Percentiles rank a stretch among this genome's conserved stretches.
Evolutionary conservation across 2,329 filamentous ascomycete genomes (phyloP).

Genomic region (Claviceps sp.): DNA sequence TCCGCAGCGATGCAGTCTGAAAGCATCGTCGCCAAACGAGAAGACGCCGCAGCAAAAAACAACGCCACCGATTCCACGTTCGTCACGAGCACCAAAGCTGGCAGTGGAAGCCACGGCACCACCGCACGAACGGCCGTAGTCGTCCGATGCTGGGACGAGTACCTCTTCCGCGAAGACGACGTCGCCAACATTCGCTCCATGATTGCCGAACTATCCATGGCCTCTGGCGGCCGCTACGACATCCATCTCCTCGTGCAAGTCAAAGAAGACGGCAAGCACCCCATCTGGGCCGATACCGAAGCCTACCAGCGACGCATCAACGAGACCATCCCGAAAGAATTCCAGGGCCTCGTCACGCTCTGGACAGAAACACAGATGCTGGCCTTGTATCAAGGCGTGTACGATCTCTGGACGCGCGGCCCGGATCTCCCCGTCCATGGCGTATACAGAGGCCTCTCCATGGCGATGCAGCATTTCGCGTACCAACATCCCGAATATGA

Average conservation of each 20-base stretch:
- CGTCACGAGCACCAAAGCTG: constrained; percentile 4
- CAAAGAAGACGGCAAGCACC: constrained; percentile 58
- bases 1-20: neutral
- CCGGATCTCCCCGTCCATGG: constrained; percentile 70
- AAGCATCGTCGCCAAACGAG: neutral
- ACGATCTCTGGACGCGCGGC: constrained; percentile 56
- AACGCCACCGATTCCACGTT: neutral
- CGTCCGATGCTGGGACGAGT: constrained; percentile 71
- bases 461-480: constrained; percentile 91
- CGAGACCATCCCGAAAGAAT: constrained; percentile 65
- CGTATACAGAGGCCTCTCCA: constrained; percentile 82
- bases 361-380: constrained; percentile 95
- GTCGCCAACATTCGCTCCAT: constrained; percentile 71
- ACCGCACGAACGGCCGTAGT: constrained; percentile 54
- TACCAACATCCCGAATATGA: constrained; percentile 81
- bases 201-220: constrained; percentile 67
- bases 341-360: constrained; percentile 74
- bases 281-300: constrained; percentile 64
- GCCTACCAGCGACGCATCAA: constrained; percentile 54
- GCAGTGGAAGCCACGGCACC: constrained; percentile 9
- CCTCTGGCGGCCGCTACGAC: constrained; percentile 76
- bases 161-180: constrained; percentile 65
- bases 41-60: neutral
- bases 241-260: constrained; percentile 77
- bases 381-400: constrained; percentile 75